Evolutionary conservation across 805 yeast genomes (phyloP).

Genomic region (Yarrowia divulgata): DNA sequence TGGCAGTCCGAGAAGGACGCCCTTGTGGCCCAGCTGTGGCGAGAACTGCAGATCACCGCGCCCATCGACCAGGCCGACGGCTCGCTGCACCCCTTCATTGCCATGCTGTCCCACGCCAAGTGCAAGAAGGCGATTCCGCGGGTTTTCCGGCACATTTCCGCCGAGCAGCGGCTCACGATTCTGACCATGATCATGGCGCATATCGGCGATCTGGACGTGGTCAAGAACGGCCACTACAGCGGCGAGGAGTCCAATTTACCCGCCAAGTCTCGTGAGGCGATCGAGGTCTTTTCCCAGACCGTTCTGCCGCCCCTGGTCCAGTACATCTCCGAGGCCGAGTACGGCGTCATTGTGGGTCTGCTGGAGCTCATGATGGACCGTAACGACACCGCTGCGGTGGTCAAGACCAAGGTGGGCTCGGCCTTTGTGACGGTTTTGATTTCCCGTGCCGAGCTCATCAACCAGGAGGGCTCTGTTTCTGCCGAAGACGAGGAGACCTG

Average conservation of each 20-base stretch:
- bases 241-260: slow-evolving; percentile 54
- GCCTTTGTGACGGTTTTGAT: slow-evolving; percentile 87
- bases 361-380: slow-evolving; percentile 72
- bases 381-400: slow-evolving; percentile 64
- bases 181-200: slow-evolving; percentile 81
- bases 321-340: slow-evolving; percentile 79
- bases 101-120: slow-evolving; percentile 81
- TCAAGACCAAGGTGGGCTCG: slow-evolving; percentile 77
- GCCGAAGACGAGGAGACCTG: slow-evolving; percentile 66
- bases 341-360: slow-evolving; percentile 78
- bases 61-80: slow-evolving; percentile 61
- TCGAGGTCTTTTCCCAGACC: slow-evolving; percentile 79
- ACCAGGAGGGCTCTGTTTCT: slow-evolving; percentile 70
- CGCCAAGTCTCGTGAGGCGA: slow-evolving; percentile 60
- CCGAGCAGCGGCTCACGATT: slow-evolving; percentile 77
- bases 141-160: slow-evolving; percentile 78
- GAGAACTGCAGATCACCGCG: slow-evolving; percentile 74
- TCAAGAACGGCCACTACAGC: slow-evolving; percentile 77
- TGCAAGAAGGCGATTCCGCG: slow-evolving; percentile 90
- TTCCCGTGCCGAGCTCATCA: slow-evolving; percentile 89
- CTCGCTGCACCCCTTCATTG: slow-evolving; percentile 73
- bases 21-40: slow-evolving; percentile 65
- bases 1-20: slow-evolving; percentile 50
- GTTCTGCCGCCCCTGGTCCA: slow-evolving; percentile 85
- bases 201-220: slow-evolving; percentile 77